Evolutionary conservation across 148 eudicot species (phyloP).

Genomic region (Vaccinium darrowii): DNA sequence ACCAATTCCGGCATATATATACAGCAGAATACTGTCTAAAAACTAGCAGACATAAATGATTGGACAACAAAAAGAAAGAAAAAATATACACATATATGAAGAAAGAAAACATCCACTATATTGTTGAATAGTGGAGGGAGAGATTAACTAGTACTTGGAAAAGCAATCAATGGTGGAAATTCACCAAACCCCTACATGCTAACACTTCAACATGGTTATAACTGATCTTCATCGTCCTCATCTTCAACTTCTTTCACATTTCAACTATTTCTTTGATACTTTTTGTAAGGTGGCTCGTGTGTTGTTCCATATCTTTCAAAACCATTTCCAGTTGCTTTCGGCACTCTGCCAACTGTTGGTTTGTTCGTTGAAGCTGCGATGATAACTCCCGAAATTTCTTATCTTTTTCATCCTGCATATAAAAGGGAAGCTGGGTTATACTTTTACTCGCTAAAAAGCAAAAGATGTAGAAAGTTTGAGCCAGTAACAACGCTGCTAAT

Average conservation of each 20-base stretch:
- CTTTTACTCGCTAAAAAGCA: neutral
- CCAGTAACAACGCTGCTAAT: neutral
- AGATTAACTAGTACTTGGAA: neutral
- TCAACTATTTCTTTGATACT: constrained; percentile 13
- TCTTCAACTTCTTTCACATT: constrained; percentile 20
- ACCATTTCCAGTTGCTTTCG: constrained; percentile 17
- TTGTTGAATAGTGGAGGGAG: neutral
- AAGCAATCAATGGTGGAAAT: neutral
- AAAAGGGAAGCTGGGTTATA: neutral
- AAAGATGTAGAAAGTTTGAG: neutral
- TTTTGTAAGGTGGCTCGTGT: constrained; percentile 19
- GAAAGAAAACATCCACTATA: neutral
- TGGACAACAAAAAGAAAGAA: neutral
- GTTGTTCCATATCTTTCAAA: constrained; percentile 17
- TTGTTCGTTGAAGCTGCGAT: constrained; percentile 8
- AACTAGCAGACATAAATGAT: neutral
- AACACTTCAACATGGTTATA: neutral
- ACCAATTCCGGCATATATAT: neutral
- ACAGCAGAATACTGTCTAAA: neutral
- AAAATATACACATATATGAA: neutral
- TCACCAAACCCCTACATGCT: neutral
- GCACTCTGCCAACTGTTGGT: constrained; percentile 20
- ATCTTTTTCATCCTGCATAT: constrained; percentile 19
- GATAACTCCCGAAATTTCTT: constrained; percentile 24
- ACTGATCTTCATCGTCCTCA: constrained; percentile 10